Evolutionary conservation across 192 early-diverging fungal species (phyloP).

Genomic region (Coemansia sp.): DNA sequence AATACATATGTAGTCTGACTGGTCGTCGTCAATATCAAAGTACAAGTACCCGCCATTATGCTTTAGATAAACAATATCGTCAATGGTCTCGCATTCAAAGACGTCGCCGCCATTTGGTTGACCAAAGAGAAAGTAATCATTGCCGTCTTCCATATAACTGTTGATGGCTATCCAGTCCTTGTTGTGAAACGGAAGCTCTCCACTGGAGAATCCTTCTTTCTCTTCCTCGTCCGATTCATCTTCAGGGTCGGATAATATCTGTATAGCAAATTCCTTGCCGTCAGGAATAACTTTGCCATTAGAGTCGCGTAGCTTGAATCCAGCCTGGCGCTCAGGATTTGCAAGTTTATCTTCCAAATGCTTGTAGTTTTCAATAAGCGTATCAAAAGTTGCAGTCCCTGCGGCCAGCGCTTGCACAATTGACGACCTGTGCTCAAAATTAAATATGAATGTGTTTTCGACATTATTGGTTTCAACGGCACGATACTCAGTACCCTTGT

Average conservation of each 20-base stretch:
- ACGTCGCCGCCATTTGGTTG: background rate
- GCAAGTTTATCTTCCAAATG: background rate
- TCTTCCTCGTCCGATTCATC: background rate
- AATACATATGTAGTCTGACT: background rate
- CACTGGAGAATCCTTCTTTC: background rate
- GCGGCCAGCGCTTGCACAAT: background rate
- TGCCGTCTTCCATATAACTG: background rate
- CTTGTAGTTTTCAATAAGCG: background rate
- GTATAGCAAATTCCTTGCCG: background rate
- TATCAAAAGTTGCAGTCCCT: background rate
- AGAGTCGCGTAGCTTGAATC: constrained; percentile 5
- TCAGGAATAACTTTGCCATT: constrained; percentile 1
- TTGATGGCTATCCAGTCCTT: constrained; percentile 1
- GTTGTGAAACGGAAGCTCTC: background rate
- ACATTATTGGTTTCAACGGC: constrained; percentile 4
- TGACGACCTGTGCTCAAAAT: background rate
- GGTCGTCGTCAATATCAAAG: background rate
- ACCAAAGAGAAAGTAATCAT: background rate
- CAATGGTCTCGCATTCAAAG: constrained; percentile 6
- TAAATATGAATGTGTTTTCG: constrained; percentile 1
- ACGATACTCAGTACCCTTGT: background rate
- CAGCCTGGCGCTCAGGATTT: constrained; percentile 1
- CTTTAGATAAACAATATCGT: constrained; percentile 4
- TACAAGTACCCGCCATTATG: background rate
- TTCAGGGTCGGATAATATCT: background rate